phyloP scores from a whole-genome alignment of 2,329 filamentous ascomycete species.

The Stachybotrys echinatus region DNA sequence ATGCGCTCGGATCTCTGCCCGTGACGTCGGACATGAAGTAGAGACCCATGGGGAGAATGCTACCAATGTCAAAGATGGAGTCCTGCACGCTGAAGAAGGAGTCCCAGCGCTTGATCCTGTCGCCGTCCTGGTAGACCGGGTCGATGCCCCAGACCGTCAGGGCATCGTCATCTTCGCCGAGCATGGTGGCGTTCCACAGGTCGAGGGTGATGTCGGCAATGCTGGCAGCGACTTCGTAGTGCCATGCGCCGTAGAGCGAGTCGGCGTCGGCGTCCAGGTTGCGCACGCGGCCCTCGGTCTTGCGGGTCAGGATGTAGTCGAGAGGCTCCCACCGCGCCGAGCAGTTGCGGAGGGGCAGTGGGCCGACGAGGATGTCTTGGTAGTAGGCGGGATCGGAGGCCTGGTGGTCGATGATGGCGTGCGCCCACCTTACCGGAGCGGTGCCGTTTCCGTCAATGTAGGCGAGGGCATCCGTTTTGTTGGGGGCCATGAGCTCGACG shows the following conservation, averaged over 20 bases:
- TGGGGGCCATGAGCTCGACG: slow-evolving; percentile 35
- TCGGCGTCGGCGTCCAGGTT: slow-evolving; percentile 11
- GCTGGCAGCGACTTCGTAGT: neutral
- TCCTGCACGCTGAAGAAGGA: slow-evolving; percentile 34
- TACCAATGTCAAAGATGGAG: slow-evolving; percentile 33
- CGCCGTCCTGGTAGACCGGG: slow-evolving; percentile 33
- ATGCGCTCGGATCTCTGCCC: slow-evolving; percentile 42
- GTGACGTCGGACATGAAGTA: slow-evolving; percentile 42
- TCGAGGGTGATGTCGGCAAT: slow-evolving; percentile 17
- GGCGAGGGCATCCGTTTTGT: slow-evolving; percentile 41
- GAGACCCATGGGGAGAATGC: slow-evolving; percentile 40
- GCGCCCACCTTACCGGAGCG: slow-evolving; percentile 35
- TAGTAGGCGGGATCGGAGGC: slow-evolving; percentile 27
- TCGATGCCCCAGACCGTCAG: slow-evolving; percentile 34
- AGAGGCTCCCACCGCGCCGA: slow-evolving; percentile 32
- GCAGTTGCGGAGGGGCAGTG: slow-evolving; percentile 37
- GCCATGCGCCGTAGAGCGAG: slow-evolving; percentile 21
- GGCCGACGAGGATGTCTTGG: slow-evolving; percentile 44
- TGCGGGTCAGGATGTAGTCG: slow-evolving; percentile 31
- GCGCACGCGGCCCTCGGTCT: slow-evolving; percentile 25
- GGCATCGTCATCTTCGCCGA: slow-evolving; percentile 34
- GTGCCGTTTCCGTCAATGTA: slow-evolving; percentile 34
- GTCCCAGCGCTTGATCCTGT: slow-evolving; percentile 40
- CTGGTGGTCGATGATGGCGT: slow-evolving; percentile 32
- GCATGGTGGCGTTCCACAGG: slow-evolving; percentile 31